Conservation (phyloP, 768 basidiomycete species). For the Trametopsis cervina region DNA sequence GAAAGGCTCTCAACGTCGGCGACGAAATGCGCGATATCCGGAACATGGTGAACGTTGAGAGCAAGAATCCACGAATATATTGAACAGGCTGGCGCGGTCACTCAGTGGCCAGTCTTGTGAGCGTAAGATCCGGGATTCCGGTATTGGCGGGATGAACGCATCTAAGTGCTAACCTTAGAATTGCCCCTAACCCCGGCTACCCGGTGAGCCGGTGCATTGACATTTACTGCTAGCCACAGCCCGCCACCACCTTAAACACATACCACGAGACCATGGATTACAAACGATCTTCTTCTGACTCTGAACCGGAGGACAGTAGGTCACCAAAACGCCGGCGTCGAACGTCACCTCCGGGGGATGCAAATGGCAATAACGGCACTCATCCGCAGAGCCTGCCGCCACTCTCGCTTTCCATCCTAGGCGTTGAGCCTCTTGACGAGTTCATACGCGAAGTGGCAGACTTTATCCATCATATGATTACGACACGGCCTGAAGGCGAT, state of each 20-base stretch:
- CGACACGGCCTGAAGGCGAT: constrained; percentile 37
- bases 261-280: constrained; percentile 17
- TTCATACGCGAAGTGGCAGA: constrained; percentile 90
- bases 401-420: constrained; percentile 74
- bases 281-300: constrained; percentile 19
- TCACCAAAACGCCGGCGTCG: constrained; percentile 34
- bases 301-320: constrained; percentile 23
- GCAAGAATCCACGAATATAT: background rate
- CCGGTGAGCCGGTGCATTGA: too few relatives aligned
- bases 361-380: constrained; percentile 18
- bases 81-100: too few relatives aligned
- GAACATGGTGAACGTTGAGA: constrained; percentile 17
- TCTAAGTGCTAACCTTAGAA: background rate
- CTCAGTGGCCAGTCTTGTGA: too few relatives aligned
- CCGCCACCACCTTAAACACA: too few relatives aligned
- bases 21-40: constrained; percentile 12
- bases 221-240: too few relatives aligned
- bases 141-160: background rate
- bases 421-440: constrained; percentile 87
- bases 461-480: constrained; percentile 72
- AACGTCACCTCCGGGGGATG: constrained; percentile 25
- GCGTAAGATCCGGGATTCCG: background rate
- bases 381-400: constrained; percentile 38
- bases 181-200: too few relatives aligned
- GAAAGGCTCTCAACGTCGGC: background rate